phyloP scores from a whole-genome alignment of 2,329 filamentous ascomycete genomes.

The Dactylonectria estremocensis region DNA sequence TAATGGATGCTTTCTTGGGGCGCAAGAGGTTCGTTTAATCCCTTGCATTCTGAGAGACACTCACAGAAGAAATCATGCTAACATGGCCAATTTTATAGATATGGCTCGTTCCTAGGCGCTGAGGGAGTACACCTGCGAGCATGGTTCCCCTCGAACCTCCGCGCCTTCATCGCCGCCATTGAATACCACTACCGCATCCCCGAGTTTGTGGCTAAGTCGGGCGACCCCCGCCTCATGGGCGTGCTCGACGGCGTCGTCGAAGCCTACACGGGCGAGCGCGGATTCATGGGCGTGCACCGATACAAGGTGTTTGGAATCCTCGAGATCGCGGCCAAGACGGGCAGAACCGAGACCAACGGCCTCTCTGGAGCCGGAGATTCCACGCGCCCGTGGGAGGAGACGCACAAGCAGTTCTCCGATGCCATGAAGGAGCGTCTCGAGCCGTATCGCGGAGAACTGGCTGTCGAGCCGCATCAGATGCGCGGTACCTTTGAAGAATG shows the following conservation, averaged over 20 bases:
- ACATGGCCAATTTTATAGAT: conserved; percentile 45
- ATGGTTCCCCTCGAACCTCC: conserved; percentile 68
- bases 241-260: conserved; percentile 70
- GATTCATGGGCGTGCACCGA: conserved; percentile 70
- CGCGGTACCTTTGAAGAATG: conserved; percentile 69
- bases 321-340: conserved; percentile 68
- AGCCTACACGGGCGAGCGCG: conserved; percentile 68
- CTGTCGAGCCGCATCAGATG: conserved; percentile 67
- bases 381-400: conserved; percentile 39
- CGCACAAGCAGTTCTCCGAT: conserved; percentile 39
- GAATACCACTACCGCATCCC: conserved; percentile 69
- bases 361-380: conserved; percentile 61
- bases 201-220: conserved; percentile 66
- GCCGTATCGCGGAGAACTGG: conserved; percentile 60
- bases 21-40: conserved; percentile 57
- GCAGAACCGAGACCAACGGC: conserved; percentile 68
- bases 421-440: conserved; percentile 42
- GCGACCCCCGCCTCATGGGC: conserved; percentile 65
- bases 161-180: conserved; percentile 70
- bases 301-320: conserved; percentile 72
- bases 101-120: conserved; percentile 66
- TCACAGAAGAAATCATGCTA: accelerated
- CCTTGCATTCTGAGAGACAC: too few relatives aligned
- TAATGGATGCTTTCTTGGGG: conserved; percentile 70
- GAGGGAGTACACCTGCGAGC: conserved; percentile 68